phyloP scores from a whole-genome alignment of 257 asterid species.

The Verbena officinalis region DNA sequence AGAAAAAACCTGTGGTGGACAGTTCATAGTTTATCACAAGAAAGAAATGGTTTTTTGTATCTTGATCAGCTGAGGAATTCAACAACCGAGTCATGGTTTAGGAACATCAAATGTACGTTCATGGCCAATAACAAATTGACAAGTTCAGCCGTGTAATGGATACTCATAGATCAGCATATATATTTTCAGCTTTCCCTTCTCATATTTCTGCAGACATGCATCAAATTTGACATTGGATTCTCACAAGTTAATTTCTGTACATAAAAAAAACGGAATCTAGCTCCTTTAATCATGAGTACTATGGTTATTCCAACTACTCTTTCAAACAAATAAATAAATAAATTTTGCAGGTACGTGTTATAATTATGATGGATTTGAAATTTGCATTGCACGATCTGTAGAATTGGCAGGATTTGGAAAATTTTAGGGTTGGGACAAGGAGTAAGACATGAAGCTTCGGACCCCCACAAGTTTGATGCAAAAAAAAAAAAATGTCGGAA shows the following conservation, averaged over 20 bases:
- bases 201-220: not conserved
- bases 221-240: conserved; percentile 8
- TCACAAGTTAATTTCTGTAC: not conserved
- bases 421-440: not conserved
- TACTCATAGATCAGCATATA: not conserved
- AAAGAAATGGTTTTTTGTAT: not conserved
- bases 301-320: not conserved
- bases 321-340: not conserved
- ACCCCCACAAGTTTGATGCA: not conserved
- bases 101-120: too few species aligned
- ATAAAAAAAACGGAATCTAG: not conserved
- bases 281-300: not conserved
- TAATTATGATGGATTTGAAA: not conserved
- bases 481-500: conserved; percentile 1
- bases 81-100: conserved; percentile 26
- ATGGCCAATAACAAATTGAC: conserved; percentile 20
- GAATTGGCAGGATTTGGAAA: not conserved
- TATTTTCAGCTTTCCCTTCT: not conserved
- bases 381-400: too few species aligned
- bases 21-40: not conserved
- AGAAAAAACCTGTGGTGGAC: conserved; percentile 2
- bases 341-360: not conserved
- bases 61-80: conserved; percentile 5
- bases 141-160: not conserved
- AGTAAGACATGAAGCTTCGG: not conserved